These are phyloP conservation scores for Artomyces pyxidatus DNA, from an alignment of 768 basidiomycete species.

Conservation along the genomic window DNA sequence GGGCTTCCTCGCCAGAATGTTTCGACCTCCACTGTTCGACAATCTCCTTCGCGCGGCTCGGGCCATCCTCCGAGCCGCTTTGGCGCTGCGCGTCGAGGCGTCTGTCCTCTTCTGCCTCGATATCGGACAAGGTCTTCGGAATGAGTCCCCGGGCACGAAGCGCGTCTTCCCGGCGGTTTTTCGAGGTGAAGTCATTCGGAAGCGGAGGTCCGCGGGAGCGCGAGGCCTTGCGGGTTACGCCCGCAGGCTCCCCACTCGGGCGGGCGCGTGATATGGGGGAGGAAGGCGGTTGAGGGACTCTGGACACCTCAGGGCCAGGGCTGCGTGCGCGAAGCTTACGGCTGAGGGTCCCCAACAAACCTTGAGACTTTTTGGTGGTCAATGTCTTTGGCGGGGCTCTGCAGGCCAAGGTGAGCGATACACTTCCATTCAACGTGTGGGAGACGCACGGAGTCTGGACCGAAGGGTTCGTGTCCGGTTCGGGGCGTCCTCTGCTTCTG, in stretches of 20 bases:
- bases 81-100: constrained; percentile 1
- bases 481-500: too few relatives aligned
- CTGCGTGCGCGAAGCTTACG: constrained; percentile 5
- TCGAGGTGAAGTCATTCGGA: constrained; percentile 5
- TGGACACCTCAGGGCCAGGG: background rate
- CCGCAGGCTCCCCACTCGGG: background rate
- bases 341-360: constrained; percentile 1
- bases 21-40: constrained; percentile 5
- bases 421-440: background rate
- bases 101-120: constrained; percentile 12
- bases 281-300: too few relatives aligned
- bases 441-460: background rate
- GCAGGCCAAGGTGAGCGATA: background rate
- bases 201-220: background rate
- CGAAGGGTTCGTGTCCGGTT: too few relatives aligned
- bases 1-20: background rate
- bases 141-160: constrained; percentile 13
- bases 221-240: background rate
- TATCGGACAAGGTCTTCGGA: constrained; percentile 8
- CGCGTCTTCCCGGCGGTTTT: constrained; percentile 10
- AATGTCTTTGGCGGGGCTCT: background rate
- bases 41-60: constrained; percentile 10
- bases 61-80: background rate
- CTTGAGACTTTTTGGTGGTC: background rate
- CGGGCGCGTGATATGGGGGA: background rate